Evolutionary conservation across 768 basidiomycete species (phyloP).

Genomic region (Nevesoporus exiguus): DNA sequence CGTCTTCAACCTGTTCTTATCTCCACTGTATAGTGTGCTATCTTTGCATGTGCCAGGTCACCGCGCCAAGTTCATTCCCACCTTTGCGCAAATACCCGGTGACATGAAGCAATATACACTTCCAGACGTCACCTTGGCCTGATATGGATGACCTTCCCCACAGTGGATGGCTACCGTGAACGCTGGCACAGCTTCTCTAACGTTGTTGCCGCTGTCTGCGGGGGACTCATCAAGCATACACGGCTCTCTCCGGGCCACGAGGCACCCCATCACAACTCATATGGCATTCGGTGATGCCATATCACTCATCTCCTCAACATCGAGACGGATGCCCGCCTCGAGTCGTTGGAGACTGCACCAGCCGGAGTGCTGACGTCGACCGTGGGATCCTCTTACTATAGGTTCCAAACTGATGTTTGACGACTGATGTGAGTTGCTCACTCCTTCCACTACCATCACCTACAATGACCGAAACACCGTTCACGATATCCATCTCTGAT

Average conservation of each 20-base stretch:
- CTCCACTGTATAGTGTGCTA: not conserved
- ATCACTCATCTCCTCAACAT: not conserved
- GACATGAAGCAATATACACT: not conserved
- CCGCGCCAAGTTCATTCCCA: not conserved
- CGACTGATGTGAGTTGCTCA: not conserved
- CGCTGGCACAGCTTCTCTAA: not conserved
- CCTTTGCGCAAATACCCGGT: not conserved
- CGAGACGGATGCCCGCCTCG: no score
- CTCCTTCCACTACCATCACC: not conserved
- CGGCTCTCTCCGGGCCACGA: not conserved
- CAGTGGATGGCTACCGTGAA: not conserved
- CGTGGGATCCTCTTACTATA: not conserved
- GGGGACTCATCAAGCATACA: not conserved
- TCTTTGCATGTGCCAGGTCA: not conserved
- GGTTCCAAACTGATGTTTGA: not conserved
- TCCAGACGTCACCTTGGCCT: constrained; percentile 7
- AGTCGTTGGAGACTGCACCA: no score
- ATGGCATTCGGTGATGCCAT: not conserved
- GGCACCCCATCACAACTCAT: no score
- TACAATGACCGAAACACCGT: constrained; percentile 36
- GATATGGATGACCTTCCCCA: constrained; percentile 4
- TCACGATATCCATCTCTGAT: constrained; percentile 48
- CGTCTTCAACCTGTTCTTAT: not conserved
- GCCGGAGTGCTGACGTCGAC: not conserved
- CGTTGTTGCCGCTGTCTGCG: not conserved